Conservation (phyloP, 2,329 filamentous ascomycete genomes). For the Parastagonospora avenae region DNA sequence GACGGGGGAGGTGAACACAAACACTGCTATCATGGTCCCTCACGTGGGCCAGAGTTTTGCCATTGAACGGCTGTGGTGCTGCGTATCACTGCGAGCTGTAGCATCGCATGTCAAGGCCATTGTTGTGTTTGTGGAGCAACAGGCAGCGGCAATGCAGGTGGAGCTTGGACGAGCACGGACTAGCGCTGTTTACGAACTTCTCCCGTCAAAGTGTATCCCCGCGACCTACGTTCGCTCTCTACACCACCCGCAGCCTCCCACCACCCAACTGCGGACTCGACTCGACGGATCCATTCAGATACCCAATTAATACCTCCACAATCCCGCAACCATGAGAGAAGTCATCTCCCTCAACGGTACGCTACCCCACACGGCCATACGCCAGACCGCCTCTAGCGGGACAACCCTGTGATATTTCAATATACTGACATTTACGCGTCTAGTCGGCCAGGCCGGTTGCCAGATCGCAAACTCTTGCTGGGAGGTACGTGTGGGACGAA, state of each 20-base stretch:
- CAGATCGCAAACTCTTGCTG: constrained; percentile 99
- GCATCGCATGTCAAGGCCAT: background rate
- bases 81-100: background rate
- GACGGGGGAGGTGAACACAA: background rate
- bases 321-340: constrained; percentile 83
- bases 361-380: constrained; percentile 49
- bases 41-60: constrained; percentile 17
- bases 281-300: constrained; percentile 38
- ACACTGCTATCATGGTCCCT: constrained; percentile 5
- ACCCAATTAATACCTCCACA: constrained; percentile 34
- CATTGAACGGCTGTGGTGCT: constrained; percentile 10
- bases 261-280: constrained; percentile 21
- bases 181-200: background rate
- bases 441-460: constrained; percentile 99
- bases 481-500: constrained; percentile 77
- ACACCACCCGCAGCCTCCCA: constrained; percentile 27
- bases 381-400: constrained; percentile 50
- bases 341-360: constrained; percentile 99
- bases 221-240: constrained; percentile 8
- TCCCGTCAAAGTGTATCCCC: background rate
- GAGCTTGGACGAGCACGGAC: background rate
- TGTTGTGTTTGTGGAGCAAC: constrained; percentile 1
- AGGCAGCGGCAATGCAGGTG: constrained; percentile 12
- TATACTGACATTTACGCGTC: constrained; percentile 61
- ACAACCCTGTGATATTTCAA: constrained; percentile 25